phyloP scores from a whole-genome alignment of 805 yeast species.

The Suhomyces pyralidae region DNA sequence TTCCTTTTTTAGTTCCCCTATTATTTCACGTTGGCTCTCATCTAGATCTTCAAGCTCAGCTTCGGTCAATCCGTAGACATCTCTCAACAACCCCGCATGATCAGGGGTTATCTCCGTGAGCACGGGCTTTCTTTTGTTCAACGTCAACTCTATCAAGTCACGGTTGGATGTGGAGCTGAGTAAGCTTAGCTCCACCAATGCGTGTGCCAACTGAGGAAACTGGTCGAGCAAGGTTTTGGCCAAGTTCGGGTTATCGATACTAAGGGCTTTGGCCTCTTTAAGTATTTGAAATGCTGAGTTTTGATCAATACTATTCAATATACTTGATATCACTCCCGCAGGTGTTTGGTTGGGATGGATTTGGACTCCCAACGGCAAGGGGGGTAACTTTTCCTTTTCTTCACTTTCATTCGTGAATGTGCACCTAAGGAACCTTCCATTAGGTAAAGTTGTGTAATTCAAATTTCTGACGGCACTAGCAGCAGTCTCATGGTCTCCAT shows the following conservation, averaged over 20 bases:
- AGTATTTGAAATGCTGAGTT: slow-evolving; percentile 19
- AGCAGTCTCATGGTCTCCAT: slow-evolving; percentile 80
- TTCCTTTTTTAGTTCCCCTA: slow-evolving; percentile 16
- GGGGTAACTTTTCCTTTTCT: slow-evolving; percentile 30
- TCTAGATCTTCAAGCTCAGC: slow-evolving; percentile 29
- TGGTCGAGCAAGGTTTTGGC: slow-evolving; percentile 59
- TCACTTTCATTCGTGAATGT: slow-evolving; percentile 59
- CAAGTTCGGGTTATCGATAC: slow-evolving; percentile 52
- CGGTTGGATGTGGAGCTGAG: slow-evolving; percentile 32
- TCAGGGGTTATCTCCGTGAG: slow-evolving; percentile 29
- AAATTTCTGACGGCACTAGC: slow-evolving; percentile 87
- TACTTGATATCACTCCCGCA: slow-evolving; percentile 26
- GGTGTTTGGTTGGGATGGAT: slow-evolving; percentile 39
- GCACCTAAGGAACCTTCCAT: slow-evolving; percentile 75
- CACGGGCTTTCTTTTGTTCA: slow-evolving; percentile 30
- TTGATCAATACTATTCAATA: slow-evolving; percentile 21
- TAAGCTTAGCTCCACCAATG: slow-evolving; percentile 68
- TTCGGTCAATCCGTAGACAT: slow-evolving; percentile 26
- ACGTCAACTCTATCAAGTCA: slow-evolving; percentile 35
- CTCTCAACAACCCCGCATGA: slow-evolving; percentile 31
- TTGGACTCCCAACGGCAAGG: slow-evolving; percentile 41
- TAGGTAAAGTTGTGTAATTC: slow-evolving; percentile 58
- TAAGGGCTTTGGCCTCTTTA: slow-evolving; percentile 59
- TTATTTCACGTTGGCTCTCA: slow-evolving; percentile 16
- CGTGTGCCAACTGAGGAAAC: slow-evolving; percentile 81